Conservation (phyloP, 73 alveolate genomes). For the Paramecium primaurelia region DNA sequence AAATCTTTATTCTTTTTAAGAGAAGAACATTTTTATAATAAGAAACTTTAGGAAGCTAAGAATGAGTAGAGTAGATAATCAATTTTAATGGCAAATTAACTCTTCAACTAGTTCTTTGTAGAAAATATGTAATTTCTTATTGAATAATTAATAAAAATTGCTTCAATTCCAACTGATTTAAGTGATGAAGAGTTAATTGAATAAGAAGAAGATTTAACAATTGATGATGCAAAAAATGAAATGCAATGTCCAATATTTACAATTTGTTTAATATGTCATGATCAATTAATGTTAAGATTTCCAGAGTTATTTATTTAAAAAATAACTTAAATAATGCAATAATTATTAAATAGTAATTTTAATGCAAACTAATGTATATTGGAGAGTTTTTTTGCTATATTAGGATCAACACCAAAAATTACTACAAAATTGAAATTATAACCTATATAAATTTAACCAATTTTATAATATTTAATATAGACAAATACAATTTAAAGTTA, state of each 20-base stretch:
- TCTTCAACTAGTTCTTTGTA: not conserved
- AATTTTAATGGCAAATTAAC: not conserved
- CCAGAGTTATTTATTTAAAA: not conserved
- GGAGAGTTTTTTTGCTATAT: constrained; percentile 14
- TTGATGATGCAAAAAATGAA: constrained; percentile 27
- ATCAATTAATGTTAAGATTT: not conserved
- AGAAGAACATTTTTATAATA: not conserved
- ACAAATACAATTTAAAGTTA: not conserved
- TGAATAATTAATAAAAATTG: not conserved
- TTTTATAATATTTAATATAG: not conserved
- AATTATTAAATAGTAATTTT: not conserved
- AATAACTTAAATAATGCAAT: not conserved
- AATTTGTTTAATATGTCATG: not conserved
- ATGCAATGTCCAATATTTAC: constrained; percentile 22
- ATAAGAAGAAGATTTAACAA: not conserved
- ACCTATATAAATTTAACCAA: not conserved
- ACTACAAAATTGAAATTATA: not conserved
- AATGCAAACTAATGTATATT: not conserved
- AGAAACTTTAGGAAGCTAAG: not conserved
- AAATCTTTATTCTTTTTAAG: not conserved
- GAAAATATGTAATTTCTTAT: not conserved
- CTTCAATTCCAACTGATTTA: not conserved
- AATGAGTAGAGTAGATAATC: not conserved
- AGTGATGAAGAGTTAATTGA: constrained; percentile 36
- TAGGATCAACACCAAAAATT: not conserved